phyloP scores from a whole-genome alignment of 345 rosid species.

The Viola odorata region DNA sequence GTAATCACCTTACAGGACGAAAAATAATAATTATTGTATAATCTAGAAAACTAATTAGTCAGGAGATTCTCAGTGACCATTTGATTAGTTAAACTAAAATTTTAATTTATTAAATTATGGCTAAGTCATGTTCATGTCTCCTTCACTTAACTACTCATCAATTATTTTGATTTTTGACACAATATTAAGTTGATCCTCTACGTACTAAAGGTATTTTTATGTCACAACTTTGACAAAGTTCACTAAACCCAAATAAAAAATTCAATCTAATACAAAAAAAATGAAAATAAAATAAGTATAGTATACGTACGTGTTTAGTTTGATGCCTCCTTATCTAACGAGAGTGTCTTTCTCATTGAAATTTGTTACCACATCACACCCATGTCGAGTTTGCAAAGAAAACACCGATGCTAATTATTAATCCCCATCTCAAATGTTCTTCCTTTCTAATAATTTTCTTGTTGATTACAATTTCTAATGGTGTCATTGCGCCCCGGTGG shows the following conservation, averaged over 20 bases:
- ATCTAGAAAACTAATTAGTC: constrained; percentile 8
- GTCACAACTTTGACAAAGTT: constrained; percentile 11
- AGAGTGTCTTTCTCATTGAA: not conserved
- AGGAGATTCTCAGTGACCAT: constrained; percentile 18
- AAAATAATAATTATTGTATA: no score
- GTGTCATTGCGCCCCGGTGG: not conserved
- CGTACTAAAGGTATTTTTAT: constrained; percentile 10
- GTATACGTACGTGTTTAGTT: not conserved
- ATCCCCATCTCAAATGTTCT: not conserved
- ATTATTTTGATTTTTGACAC: constrained; percentile 2
- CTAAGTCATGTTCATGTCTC: no score
- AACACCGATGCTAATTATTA: constrained; percentile 7
- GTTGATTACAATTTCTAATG: constrained; percentile 5
- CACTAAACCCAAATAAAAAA: constrained; percentile 2
- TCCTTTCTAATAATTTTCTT: constrained; percentile 12
- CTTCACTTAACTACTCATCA: constrained; percentile 3
- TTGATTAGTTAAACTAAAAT: not conserved
- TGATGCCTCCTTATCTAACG: not conserved
- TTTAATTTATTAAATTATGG: no score
- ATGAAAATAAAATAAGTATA: no score
- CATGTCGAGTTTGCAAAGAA: constrained; percentile 3
- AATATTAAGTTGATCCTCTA: constrained; percentile 15
- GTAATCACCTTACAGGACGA: no score
- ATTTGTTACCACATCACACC: not conserved
- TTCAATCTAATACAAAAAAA: no score